These are phyloP conservation scores for Cryoendolithus antarcticus DNA, from an alignment of 2,329 filamentous ascomycete genomes.

Conservation along the genomic window DNA sequence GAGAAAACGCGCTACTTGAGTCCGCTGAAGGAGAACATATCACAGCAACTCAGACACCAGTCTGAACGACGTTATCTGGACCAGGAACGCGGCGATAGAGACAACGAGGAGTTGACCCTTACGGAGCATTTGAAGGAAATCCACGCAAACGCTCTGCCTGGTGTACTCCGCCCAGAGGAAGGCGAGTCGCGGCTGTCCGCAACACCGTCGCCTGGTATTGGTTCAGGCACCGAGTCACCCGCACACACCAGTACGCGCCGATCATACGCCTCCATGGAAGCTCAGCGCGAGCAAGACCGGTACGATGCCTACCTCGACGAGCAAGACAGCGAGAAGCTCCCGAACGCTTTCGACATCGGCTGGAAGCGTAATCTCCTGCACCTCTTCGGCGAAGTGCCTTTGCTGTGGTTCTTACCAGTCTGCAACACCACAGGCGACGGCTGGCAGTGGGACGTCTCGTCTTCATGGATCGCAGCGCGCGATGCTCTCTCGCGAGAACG, in stretches of 20 bases:
- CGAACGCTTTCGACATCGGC: slow-evolving; percentile 87
- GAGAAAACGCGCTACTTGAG: slow-evolving; percentile 92
- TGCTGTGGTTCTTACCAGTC: slow-evolving; percentile 69
- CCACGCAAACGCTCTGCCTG: slow-evolving; percentile 68
- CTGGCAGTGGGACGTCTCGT: slow-evolving; percentile 83
- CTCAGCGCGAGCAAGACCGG: slow-evolving; percentile 50
- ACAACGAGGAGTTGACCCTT: slow-evolving; percentile 20
- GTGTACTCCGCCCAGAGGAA: slow-evolving; percentile 69
- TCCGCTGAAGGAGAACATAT: slow-evolving; percentile 57
- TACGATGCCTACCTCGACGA: slow-evolving; percentile 81
- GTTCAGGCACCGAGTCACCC: slow-evolving; percentile 20
- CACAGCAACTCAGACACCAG: slow-evolving; percentile 6
- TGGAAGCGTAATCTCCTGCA: slow-evolving; percentile 67
- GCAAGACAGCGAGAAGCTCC: slow-evolving; percentile 73
- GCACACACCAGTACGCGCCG: slow-evolving; percentile 31
- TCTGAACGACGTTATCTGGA: no score
- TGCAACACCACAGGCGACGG: slow-evolving; percentile 82
- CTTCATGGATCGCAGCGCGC: slow-evolving; percentile 61
- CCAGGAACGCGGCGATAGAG: no score
- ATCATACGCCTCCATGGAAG: slow-evolving; percentile 46
- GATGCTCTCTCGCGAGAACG: slow-evolving; percentile 26
- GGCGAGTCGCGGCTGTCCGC: slow-evolving; percentile 43
- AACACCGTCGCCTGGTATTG: slow-evolving; percentile 14
- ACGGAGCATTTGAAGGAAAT: slow-evolving; percentile 69
- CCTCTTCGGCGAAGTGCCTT: slow-evolving; percentile 62